Base-by-base conservation (phyloP, 305 asterid species). In the Fraxinus nigra region DNA sequence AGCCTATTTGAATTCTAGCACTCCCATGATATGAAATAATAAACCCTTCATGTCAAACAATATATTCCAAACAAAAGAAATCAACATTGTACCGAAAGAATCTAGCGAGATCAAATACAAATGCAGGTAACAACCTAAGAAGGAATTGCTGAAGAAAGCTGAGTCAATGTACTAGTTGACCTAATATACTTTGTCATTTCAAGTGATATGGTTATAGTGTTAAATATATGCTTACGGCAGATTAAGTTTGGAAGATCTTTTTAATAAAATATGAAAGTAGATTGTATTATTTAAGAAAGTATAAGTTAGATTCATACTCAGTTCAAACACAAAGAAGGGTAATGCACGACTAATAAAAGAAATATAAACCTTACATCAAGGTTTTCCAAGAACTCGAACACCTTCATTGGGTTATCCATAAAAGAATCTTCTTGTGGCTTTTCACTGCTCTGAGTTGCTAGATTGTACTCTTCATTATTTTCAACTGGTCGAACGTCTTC, bases 351-450 rank as follows among this genome's bases (percentile, higher is more conserved):
- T 20, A 2, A 61, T 61, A 26, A 67, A 26, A 67, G 34, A 26
- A 9, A 56, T 1, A 14, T 46, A 70, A 79, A 84, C 86, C 96
- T 89, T 80, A 89, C 30, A 67, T 92, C 84, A 9, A 89, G 82
- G 70, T 89, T 90, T 69, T 85, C 93, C 81, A 87, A 80, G 54
- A 86, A 84, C 81, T 89, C 89, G 9, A 84, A 63, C 35, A 75
- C 67, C 84, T 85, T 85, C 24, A 72, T 70, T 30, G 63, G 65
- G 46, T 37, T n/a, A 20, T 79, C 86, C 65, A 77, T 26, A 3
- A 63, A 6, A 40, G 88, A 40, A 35, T 33, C 87, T 72, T 83
- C 89, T 80, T 81, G 84, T 8, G 88, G 85, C 34, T 65, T 79
- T 81, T 83, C 90, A 75, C 78, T 75, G 6, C 61, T 69, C 82